Percentiles rank a stretch among this genome's conserved stretches.
Evolutionary conservation across 2,329 filamentous ascomycete genomes (phyloP).

Genomic region (Exophiala sp.): DNA sequence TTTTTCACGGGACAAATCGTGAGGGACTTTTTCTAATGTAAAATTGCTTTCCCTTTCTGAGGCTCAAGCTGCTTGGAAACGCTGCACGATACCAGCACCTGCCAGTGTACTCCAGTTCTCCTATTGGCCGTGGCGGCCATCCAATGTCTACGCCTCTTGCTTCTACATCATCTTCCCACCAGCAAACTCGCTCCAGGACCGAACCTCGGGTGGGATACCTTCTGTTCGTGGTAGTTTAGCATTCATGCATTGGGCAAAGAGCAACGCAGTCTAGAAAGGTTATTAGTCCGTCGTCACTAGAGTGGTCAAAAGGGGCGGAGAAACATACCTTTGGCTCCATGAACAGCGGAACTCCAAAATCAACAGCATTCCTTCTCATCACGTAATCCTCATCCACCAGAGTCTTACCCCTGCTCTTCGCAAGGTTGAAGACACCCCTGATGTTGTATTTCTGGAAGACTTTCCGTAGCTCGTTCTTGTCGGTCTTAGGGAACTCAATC

Average conservation of each 20-base stretch:
- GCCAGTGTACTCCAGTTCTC: neutral
- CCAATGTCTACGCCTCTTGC: neutral
- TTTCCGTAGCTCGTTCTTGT: conserved; percentile 90
- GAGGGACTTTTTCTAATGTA: too few species aligned
- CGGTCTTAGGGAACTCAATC: conserved; percentile 93
- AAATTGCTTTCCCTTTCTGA: too few species aligned
- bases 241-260: conserved; percentile 95
- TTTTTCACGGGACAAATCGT: too few species aligned
- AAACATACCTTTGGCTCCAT: conserved; percentile 25
- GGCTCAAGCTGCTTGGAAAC: too few species aligned
- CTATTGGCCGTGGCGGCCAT: neutral
- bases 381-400: conserved; percentile 93
- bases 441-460: conserved; percentile 98
- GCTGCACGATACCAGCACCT: too few species aligned
- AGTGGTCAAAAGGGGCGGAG: neutral
- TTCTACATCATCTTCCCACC: conserved; percentile 57
- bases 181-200: conserved; percentile 93
- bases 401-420: conserved; percentile 76
- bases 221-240: conserved; percentile 87
- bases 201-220: conserved; percentile 86
- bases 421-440: conserved; percentile 91
- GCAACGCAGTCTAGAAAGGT: conserved; percentile 71
- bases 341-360: conserved; percentile 95
- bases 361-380: conserved; percentile 96
- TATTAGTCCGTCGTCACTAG: conserved; percentile 32